These are phyloP conservation scores for Pestalotiopsis sp. DNA, from an alignment of 2,329 filamentous ascomycete genomes.

Conservation along the genomic window DNA sequence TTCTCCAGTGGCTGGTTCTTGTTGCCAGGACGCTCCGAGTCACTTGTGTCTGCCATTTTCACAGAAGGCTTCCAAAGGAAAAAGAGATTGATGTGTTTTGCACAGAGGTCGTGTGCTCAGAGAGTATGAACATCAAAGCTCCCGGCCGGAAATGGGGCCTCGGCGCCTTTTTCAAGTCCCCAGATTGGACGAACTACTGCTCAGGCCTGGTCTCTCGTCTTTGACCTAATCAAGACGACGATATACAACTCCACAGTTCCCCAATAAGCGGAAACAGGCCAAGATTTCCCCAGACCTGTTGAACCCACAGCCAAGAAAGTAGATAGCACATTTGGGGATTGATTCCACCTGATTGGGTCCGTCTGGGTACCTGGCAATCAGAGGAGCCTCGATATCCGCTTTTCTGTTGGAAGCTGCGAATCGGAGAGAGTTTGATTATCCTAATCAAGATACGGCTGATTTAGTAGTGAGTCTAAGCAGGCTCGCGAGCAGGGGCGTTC, in stretches of 20 bases:
- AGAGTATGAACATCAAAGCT: background rate
- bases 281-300: background rate
- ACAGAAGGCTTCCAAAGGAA: background rate
- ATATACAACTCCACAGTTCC: background rate
- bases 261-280: background rate
- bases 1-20: background rate
- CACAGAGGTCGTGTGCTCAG: no score
- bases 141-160: background rate
- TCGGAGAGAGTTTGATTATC: background rate
- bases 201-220: background rate
- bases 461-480: background rate
- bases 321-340: background rate
- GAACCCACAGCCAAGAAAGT: background rate
- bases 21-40: background rate
- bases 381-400: background rate
- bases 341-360: background rate
- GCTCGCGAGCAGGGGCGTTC: background rate
- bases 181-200: background rate
- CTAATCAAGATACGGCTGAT: background rate
- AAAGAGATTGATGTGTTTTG: no score
- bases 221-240: background rate
- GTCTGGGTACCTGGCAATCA: background rate
- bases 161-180: background rate
- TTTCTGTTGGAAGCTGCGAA: background rate
- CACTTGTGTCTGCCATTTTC: background rate